Percentiles rank a stretch among this genome's conserved stretches.
These are phyloP conservation scores for Malassezia equina DNA, from an alignment of 1,284 basidiomycete genomes.

Conservation along the genomic window DNA sequence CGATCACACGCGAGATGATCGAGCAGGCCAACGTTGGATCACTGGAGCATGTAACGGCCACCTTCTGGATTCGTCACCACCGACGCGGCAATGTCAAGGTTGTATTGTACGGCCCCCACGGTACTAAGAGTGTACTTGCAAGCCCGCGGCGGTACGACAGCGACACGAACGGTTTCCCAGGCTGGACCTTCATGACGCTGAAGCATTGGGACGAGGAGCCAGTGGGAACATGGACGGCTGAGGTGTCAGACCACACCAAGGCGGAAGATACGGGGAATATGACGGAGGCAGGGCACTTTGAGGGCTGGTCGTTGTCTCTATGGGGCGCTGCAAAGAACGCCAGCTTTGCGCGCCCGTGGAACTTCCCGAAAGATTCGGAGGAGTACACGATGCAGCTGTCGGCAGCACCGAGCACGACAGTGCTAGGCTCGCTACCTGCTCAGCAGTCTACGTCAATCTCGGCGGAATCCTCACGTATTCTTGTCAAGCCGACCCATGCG, in stretches of 20 bases:
- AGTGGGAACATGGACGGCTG: conserved; percentile 82
- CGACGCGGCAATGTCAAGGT: conserved; percentile 87
- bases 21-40: conserved; percentile 67
- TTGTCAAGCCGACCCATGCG: conserved; percentile 68
- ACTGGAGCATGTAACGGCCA: conserved; percentile 84
- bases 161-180: conserved; percentile 65
- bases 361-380: conserved; percentile 35
- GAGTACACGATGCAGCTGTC: conserved; percentile 52
- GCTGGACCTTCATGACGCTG: conserved; percentile 95
- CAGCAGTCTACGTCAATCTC: conserved; percentile 39
- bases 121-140: conserved; percentile 74
- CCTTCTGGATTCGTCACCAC: conserved; percentile 81
- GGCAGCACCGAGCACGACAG: conserved; percentile 37
- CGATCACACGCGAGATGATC: conserved; percentile 64
- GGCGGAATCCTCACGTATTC: conserved; percentile 32
- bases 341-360: conserved; percentile 53
- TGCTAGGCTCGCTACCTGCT: conserved; percentile 38
- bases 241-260: conserved; percentile 51
- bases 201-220: conserved; percentile 98
- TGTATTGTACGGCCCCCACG: conserved; percentile 72
- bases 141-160: conserved; percentile 62
- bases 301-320: conserved; percentile 82
- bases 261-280: conserved; percentile 56
- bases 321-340: conserved; percentile 84
- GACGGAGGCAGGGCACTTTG: conserved; percentile 64